These are phyloP conservation scores for Albatrellus ellisii DNA, from an alignment of 768 basidiomycete species.

Conservation along the genomic window DNA sequence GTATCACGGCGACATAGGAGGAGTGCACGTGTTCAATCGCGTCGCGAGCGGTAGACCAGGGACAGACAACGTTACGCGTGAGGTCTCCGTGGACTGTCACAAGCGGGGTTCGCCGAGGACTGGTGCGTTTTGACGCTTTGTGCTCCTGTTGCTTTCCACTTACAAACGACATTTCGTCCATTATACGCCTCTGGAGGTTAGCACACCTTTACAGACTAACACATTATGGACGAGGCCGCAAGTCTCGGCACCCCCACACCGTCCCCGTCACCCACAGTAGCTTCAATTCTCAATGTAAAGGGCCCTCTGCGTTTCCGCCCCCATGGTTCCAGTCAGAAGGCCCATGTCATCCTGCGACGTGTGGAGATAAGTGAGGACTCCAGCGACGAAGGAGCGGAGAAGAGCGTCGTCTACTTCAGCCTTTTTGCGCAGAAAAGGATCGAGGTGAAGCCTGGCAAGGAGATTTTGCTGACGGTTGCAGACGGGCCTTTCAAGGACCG, in stretches of 20 bases:
- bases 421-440: conserved; percentile 59
- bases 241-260: conserved; percentile 4
- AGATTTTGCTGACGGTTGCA: conserved; percentile 48
- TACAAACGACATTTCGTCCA: conserved; percentile 2
- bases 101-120: neutral
- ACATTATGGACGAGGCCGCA: conserved; percentile 11
- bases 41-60: too few species aligned
- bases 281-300: conserved; percentile 49
- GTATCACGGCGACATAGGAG: too few species aligned
- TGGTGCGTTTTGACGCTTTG: neutral
- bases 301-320: conserved; percentile 49
- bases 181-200: conserved; percentile 11
- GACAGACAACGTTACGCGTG: neutral
- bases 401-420: conserved; percentile 37
- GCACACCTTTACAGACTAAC: conserved; percentile 9
- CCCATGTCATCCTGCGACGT: conserved; percentile 55
- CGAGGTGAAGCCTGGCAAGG: conserved; percentile 58
- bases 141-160: conserved; percentile 8
- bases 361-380: conserved; percentile 36
- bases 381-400: conserved; percentile 26
- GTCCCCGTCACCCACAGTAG: conserved; percentile 22
- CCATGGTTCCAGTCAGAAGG: conserved; percentile 53
- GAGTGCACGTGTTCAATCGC: neutral
- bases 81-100: neutral
- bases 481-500: conserved; percentile 43